phyloP scores from a whole-genome alignment of 208 protist genomes.

The Leishmania braziliensis region DNA sequence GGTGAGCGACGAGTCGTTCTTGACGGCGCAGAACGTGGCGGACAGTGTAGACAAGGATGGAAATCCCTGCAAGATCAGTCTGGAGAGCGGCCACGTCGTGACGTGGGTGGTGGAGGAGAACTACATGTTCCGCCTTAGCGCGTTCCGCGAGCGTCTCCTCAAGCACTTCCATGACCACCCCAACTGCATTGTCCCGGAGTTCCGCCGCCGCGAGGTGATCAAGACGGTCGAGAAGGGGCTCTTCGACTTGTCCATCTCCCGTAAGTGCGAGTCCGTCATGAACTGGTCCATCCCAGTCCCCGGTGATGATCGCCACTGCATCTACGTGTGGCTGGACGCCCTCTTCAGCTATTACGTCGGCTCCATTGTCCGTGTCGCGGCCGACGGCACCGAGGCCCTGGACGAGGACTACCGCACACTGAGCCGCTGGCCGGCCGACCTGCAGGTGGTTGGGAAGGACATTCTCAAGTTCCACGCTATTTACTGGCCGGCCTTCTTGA shows the following conservation, averaged over 20 bases:
- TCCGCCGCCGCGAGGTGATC: conserved; percentile 94
- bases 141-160: conserved; percentile 87
- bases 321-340: conserved; percentile 99
- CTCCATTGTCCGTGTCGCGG: conserved; percentile 35
- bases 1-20: conserved; percentile 97
- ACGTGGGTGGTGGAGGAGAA: conserved; percentile 98
- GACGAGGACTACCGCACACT: conserved; percentile 47
- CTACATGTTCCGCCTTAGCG: conserved; percentile 98
- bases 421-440: conserved; percentile 80
- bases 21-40: conserved; percentile 77
- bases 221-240: conserved; percentile 83
- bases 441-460: conserved; percentile 98
- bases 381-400: conserved; percentile 45
- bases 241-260: conserved; percentile 97
- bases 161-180: conserved; percentile 87
- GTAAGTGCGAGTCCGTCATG: conserved; percentile 82
- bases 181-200: conserved; percentile 91
- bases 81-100: conserved; percentile 91
- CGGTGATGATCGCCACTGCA: conserved; percentile 93
- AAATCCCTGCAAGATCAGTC: conserved; percentile 91
- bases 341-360: conserved; percentile 99
- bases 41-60: conserved; percentile 91
- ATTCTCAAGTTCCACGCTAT: conserved; percentile 99
- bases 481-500: conserved; percentile 99
- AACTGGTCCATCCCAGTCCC: conserved; percentile 98